Percentiles rank a stretch among this genome's conserved stretches.
Conservation (phyloP, 495 filamentous ascomycete species). For the Neurospora pannonica region DNA sequence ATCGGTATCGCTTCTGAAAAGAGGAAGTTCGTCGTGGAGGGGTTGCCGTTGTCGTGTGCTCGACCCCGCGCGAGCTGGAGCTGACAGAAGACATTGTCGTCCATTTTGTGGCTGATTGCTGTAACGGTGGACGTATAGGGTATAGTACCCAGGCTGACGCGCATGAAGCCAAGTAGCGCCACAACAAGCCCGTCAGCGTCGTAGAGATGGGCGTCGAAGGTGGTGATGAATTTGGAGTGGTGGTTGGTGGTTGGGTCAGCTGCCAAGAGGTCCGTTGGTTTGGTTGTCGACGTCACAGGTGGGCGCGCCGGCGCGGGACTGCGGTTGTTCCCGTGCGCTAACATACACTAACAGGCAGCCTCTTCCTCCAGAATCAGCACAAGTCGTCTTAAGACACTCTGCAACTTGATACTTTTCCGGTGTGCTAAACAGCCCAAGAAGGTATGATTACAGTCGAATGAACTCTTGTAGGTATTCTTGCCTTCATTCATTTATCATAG, state of each 20-base stretch:
- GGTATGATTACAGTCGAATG: too few species aligned
- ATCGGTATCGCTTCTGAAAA: background rate
- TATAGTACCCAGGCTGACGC: background rate
- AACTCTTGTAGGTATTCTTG: too few species aligned
- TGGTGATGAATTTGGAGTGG: background rate
- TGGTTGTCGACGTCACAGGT: background rate
- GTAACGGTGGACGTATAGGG: background rate
- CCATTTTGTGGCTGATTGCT: background rate
- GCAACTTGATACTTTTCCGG: background rate
- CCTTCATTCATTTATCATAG: too few species aligned
- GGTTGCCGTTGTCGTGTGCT: background rate
- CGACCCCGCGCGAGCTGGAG: background rate
- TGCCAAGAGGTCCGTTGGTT: background rate
- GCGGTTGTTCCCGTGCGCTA: background rate
- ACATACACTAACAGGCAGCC: background rate
- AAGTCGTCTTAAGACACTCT: background rate
- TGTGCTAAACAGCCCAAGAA: too few species aligned
- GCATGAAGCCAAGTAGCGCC: background rate
- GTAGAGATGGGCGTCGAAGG: background rate
- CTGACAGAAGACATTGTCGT: background rate
- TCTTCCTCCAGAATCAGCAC: background rate
- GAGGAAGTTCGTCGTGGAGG: background rate
- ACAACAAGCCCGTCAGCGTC: background rate
- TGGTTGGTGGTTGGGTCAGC: background rate
- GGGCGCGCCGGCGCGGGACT: background rate